Evolutionary conservation across 495 filamentous ascomycete species (phyloP).

Genomic region (Penicillium atrosanguineum): DNA sequence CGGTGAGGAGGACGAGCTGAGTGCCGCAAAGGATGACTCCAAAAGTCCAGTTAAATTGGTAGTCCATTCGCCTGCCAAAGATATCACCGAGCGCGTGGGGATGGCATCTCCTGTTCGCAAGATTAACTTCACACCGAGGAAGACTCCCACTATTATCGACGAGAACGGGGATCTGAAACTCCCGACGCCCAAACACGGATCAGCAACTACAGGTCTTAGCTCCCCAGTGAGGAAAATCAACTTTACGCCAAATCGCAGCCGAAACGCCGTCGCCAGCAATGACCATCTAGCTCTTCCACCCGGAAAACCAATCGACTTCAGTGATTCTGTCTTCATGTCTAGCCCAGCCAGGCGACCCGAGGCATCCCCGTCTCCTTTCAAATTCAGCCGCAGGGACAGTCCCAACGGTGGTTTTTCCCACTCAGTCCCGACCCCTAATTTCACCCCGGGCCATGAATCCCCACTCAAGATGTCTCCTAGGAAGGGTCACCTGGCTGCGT

Average conservation of each 20-base stretch:
- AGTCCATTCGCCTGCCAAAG: conserved; percentile 43
- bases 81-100: conserved; percentile 20
- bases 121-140: conserved; percentile 38
- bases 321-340: conserved; percentile 39
- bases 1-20: conserved; percentile 53
- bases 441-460: conserved; percentile 27
- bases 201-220: conserved; percentile 19
- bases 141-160: conserved; percentile 27
- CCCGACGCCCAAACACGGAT: conserved; percentile 26
- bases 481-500: conserved; percentile 39
- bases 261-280: conserved; percentile 18
- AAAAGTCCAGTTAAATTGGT: conserved; percentile 28
- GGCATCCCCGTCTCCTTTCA: conserved; percentile 48
- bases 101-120: conserved; percentile 42
- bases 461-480: conserved; percentile 47
- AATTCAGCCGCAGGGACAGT: conserved; percentile 40
- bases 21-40: conserved; percentile 37
- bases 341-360: conserved; percentile 52
- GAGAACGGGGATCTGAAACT: conserved; percentile 38
- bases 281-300: conserved; percentile 24
- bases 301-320: conserved; percentile 35
- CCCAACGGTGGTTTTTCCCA: conserved; percentile 26
- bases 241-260: conserved; percentile 27
- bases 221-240: conserved; percentile 35
- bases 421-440: conserved; percentile 23